Evolutionary conservation across 2,329 filamentous ascomycete genomes (phyloP), one percentile per base, ranked within the genome.

Genomic region (Sclerotinia glacialis): DNA sequence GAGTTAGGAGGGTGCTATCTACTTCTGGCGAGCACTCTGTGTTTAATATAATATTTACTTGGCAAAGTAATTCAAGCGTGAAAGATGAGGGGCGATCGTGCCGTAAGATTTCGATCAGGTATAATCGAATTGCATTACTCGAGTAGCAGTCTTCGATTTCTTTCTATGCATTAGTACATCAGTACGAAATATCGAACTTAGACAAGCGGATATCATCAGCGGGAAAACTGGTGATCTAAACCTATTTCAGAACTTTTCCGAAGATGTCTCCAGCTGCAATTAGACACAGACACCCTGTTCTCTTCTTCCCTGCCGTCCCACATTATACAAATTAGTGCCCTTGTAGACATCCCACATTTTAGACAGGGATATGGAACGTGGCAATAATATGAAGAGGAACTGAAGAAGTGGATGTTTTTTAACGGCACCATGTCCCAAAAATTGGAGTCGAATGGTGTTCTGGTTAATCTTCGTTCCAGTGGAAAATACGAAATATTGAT

Each of bases 301-400:
- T 6, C n/a, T 55, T 55, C 14, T 55, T 21, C 53, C 31, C 14
- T 37, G 21, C 7, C 21, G 21, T 26, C 53, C 31, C 53, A 31
- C 21, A 31, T 55, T 16, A 18, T 7, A 49, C 21, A 16, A 55
- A 40, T 55, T 3, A 7, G 3, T 23, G 23, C 31, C 53, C 53
- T 55, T 55, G 53, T 11, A 2, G 3, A 9, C 1, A 55, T 37
- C 37, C 31, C 31, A 55, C 31, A 55, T 40, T 40, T 55, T 14
- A 6, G 53, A 55, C 53, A 55, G 34, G 53, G 53, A 37, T 55
- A 16, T 3, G 31, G 16, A 55, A 55, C 31, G 53, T 55, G 53
- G 53, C 53, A n/a, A 54, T 16, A 40, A 40, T 5, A 40, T 40
- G 37, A 40, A 40, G 37, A 40, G 12, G 37, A 40, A 16, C 37